phyloP scores from a whole-genome alignment of 2,329 filamentous ascomycete species.

The Aspergillus alliaceus region DNA sequence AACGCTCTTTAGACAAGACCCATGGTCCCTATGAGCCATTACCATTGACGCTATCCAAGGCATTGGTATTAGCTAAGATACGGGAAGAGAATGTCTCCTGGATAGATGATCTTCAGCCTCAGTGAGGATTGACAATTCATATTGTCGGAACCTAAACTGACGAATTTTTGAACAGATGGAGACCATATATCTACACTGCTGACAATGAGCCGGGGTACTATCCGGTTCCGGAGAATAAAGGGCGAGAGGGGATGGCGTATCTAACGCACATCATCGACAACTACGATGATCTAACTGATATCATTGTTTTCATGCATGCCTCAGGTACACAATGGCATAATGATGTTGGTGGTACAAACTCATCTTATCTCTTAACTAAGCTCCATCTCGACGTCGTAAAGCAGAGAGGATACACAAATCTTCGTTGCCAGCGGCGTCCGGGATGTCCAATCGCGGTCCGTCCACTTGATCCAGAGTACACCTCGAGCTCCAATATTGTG shows the following conservation, averaged over 20 bases:
- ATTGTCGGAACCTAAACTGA: background rate
- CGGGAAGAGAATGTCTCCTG: constrained; percentile 6
- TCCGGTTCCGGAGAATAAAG: constrained; percentile 36
- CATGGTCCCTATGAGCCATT: background rate
- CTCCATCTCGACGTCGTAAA: constrained; percentile 32
- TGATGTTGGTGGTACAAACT: constrained; percentile 22
- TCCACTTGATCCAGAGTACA: constrained; percentile 25
- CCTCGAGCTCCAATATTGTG: constrained; percentile 20
- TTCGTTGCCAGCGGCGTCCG: constrained; percentile 33
- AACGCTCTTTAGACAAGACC: background rate
- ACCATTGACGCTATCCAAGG: background rate
- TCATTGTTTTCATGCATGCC: constrained; percentile 59
- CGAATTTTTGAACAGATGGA: background rate
- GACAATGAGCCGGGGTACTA: constrained; percentile 16
- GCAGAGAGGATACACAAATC: constrained; percentile 33
- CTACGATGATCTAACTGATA: constrained; percentile 58
- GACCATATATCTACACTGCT: constrained; percentile 21
- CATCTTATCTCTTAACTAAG: constrained; percentile 18
- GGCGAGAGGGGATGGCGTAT: constrained; percentile 62
- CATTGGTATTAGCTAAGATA: constrained; percentile 7
- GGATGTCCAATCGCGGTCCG: constrained; percentile 37
- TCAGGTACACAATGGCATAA: constrained; percentile 27
- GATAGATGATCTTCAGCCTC: constrained; percentile 2
- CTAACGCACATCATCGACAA: constrained; percentile 62
- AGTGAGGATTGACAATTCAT: background rate